Evolutionary conservation across 108 stramenopile genomes (phyloP).

Genomic region (Ochromonas danica): DNA sequence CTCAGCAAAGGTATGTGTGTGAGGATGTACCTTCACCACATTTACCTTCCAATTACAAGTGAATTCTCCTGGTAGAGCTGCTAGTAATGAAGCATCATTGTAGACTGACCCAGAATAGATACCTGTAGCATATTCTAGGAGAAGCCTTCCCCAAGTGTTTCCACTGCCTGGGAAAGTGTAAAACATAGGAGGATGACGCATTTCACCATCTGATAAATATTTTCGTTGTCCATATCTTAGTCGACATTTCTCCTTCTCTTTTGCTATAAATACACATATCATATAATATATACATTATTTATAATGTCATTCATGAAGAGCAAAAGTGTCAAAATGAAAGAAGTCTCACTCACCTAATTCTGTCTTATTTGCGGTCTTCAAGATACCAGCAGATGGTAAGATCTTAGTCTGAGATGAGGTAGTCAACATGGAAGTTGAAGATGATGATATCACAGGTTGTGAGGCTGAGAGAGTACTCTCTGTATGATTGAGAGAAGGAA

Average conservation of each 20-base stretch:
- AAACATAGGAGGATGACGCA: slow-evolving; percentile 24
- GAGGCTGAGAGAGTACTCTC: no score
- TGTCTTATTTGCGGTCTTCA: no score
- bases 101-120: slow-evolving; percentile 29
- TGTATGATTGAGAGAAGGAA: no score
- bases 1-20: slow-evolving; percentile 11
- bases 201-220: neutral
- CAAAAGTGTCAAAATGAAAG: no score
- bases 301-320: no score
- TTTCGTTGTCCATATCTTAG: neutral
- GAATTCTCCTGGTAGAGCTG: slow-evolving; percentile 33
- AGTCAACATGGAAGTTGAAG: no score
- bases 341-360: no score
- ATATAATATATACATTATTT: no score
- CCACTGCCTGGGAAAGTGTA: slow-evolving; percentile 29
- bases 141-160: slow-evolving; percentile 11
- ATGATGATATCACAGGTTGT: no score
- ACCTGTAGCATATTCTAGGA: slow-evolving; percentile 29
- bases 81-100: slow-evolving; percentile 20
- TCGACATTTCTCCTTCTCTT: slow-evolving; percentile 9
- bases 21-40: slow-evolving; percentile 25
- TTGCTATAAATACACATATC: no score
- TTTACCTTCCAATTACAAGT: slow-evolving; percentile 25
- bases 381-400: no score
- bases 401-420: no score